Conservation (phyloP, 2,329 filamentous ascomycete genomes). For the Thielaviopsis ethacetica region DNA sequence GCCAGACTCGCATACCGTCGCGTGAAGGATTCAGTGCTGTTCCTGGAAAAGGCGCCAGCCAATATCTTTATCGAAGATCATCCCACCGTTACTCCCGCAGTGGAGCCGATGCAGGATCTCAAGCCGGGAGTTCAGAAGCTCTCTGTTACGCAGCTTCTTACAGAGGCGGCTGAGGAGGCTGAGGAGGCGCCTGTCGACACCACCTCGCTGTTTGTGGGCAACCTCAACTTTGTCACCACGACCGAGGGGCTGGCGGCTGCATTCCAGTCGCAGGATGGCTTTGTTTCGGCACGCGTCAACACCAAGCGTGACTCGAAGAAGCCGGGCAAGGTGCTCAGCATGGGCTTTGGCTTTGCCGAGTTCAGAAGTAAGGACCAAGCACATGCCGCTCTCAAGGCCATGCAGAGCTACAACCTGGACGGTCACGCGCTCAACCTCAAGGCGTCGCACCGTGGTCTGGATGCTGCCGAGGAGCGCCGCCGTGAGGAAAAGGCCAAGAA, state of each 20-base stretch:
- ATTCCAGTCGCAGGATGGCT: conserved; percentile 72
- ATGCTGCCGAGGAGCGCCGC: conserved; percentile 74
- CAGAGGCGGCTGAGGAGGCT: conserved; percentile 37
- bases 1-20: conserved; percentile 73
- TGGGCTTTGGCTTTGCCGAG: conserved; percentile 94
- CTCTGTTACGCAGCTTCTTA: conserved; percentile 46
- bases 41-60: conserved; percentile 84
- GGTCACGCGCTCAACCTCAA: conserved; percentile 73
- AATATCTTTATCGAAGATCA: conserved; percentile 44
- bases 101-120: conserved; percentile 20
- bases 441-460: conserved; percentile 69
- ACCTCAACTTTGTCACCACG: conserved; percentile 83
- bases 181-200: conserved; percentile 39
- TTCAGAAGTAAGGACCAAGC: conserved; percentile 68
- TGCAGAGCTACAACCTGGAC: conserved; percentile 81
- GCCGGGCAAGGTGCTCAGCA: conserved; percentile 73
- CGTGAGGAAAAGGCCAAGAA: conserved; percentile 75
- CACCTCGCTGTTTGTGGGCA: conserved; percentile 81
- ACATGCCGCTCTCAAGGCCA: conserved; percentile 60
- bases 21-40: conserved; percentile 79
- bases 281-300: conserved; percentile 78
- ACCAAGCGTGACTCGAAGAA: conserved; percentile 88
- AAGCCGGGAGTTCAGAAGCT: conserved; percentile 39
- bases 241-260: conserved; percentile 57
- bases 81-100: conserved; percentile 15